These are phyloP conservation scores for Dipteronia dyeriana DNA, from an alignment of 345 rosid species.

Conservation along the genomic window DNA sequence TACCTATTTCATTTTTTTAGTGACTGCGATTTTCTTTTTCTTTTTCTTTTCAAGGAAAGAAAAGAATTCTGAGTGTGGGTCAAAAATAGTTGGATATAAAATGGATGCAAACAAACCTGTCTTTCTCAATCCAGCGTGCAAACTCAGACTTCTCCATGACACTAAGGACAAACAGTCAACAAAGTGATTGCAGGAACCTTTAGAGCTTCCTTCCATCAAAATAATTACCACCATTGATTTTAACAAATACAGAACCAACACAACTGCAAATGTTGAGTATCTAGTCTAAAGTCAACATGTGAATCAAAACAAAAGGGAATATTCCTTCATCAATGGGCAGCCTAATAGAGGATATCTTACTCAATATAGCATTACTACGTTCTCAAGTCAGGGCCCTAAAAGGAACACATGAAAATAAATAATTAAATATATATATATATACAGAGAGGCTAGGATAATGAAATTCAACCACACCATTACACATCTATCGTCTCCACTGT, in stretches of 20 bases:
- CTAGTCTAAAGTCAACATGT: background rate
- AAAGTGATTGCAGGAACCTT: constrained; percentile 1
- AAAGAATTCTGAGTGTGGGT: constrained; percentile 10
- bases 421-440: no score
- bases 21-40: background rate
- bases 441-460: background rate
- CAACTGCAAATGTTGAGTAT: background rate
- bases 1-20: background rate
- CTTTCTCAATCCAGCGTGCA: constrained; percentile 24
- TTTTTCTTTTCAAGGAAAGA: background rate
- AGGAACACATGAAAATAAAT: background rate
- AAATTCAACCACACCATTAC: background rate
- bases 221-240: background rate
- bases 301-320: background rate
- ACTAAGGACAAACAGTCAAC: constrained; percentile 6
- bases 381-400: background rate
- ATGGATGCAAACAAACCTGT: constrained; percentile 17
- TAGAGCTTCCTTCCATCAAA: constrained; percentile 6
- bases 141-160: constrained; percentile 7
- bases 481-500: background rate
- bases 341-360: background rate
- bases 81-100: constrained; percentile 22
- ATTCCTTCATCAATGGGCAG: background rate
- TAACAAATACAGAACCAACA: background rate
- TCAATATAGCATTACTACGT: background rate